Evolutionary conservation across 2,329 filamentous ascomycete genomes (phyloP).

Genomic region (Sporothrix euskadiensis): DNA sequence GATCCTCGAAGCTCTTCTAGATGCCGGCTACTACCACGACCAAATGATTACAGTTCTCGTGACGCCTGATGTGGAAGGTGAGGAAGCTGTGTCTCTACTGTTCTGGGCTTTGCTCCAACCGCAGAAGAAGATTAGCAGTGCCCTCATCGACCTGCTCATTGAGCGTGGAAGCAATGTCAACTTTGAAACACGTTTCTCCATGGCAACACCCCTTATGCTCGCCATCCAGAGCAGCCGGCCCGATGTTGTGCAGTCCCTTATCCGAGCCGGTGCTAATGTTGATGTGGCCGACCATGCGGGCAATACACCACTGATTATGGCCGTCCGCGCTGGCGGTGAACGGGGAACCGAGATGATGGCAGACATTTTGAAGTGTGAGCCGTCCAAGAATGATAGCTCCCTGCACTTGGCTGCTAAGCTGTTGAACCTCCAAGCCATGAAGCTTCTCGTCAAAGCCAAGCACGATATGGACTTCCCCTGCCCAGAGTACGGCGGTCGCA

Average conservation of each 20-base stretch:
- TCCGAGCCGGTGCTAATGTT: conserved; percentile 60
- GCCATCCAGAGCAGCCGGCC: conserved; percentile 57
- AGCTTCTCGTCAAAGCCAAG: conserved; percentile 57
- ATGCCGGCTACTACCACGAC: conserved; percentile 62
- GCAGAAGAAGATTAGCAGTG: conserved; percentile 62
- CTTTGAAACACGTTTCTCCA: conserved; percentile 53
- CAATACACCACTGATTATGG: conserved; percentile 61
- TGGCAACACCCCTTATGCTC: conserved; percentile 59
- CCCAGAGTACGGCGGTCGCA: conserved; percentile 61
- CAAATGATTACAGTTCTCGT: conserved; percentile 50
- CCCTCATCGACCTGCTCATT: conserved; percentile 59
- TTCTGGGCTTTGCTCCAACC: conserved; percentile 64
- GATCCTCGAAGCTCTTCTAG: conserved; percentile 55
- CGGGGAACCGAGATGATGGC: conserved; percentile 56
- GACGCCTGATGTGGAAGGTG: conserved; percentile 49
- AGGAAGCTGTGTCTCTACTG: conserved; percentile 56
- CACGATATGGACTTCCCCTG: conserved; percentile 68
- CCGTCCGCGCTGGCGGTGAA: conserved; percentile 56
- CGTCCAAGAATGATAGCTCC: conserved; percentile 63
- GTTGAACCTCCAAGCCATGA: conserved; percentile 58
- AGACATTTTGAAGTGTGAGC: conserved; percentile 56
- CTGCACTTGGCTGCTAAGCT: conserved; percentile 64
- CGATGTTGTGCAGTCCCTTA: conserved; percentile 59
- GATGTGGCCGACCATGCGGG: conserved; percentile 58
- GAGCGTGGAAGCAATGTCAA: conserved; percentile 58